Evolutionary conservation across 2,329 filamentous ascomycete species (phyloP), one percentile per base, ranked within the genome.

Genomic region (Alternaria panax): DNA sequence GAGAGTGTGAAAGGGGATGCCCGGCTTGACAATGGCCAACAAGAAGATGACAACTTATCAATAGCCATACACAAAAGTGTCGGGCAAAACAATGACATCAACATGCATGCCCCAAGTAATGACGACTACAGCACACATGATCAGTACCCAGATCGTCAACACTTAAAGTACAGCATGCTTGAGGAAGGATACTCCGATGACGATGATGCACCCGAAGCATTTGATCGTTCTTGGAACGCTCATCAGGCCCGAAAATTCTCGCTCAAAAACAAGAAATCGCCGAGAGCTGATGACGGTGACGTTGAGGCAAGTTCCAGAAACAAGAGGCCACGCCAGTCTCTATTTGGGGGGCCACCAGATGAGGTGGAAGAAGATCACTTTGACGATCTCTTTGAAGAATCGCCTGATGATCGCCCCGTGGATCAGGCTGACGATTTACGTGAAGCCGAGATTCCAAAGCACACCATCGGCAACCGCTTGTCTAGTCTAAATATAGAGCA

Each of bases 241-340:
- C 50, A 57, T 7, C 54, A 57, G 12, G 52, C 52, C 9, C 51
- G 47, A 38, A 55, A 34, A 7, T 20, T 47, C 8, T 11, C 41
- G 0, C 16, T 38, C 0, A 62, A 50, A 30, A 38, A 24, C 5
- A 65, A 63, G 24, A 64, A 65, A 16, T 54, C 65, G 40, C 8
- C 60, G 60, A 12, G 55, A 58, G 25, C 45, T 1, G 51, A 58
- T 2, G 52, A 47, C 9, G 27, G 12, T 11, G 54, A 57, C 3
- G 38, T 57, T n/a, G 64, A 57, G 7, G 12, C 42, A 1, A 63
- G 27, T 12, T 40, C 38, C 1, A 54, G 27, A 25, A 20, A 36
- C 4, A 73, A 71, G 45, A 68, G 51, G 41, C 54, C 59, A 5
- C 57, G 64, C 3, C 46, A 46, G 25, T 71, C 66, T 2, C n/a